Conservation (phyloP, 2,329 filamentous ascomycete species). For the Paraconiothyrium brasiliense region DNA sequence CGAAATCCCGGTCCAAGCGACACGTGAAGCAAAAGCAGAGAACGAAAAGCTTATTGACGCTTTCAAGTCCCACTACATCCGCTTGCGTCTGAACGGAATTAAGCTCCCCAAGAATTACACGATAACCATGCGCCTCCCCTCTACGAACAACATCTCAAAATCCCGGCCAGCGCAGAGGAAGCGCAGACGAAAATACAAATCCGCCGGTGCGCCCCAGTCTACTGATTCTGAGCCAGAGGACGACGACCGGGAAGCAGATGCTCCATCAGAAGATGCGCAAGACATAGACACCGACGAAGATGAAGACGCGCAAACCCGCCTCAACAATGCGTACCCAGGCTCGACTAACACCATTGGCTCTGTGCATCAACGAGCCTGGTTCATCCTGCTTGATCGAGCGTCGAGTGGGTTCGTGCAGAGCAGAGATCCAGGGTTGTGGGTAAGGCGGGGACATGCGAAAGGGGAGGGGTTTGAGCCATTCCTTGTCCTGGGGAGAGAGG, state of each 20-base stretch:
- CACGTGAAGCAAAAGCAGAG: constrained; percentile 25
- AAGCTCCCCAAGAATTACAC: constrained; percentile 52
- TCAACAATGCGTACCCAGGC: constrained; percentile 72
- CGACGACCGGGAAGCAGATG: neutral
- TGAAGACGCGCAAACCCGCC: constrained; percentile 56
- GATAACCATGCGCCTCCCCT: constrained; percentile 51
- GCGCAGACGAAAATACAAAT: constrained; percentile 6
- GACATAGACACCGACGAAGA: constrained; percentile 55
- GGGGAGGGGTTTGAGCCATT: constrained; percentile 65
- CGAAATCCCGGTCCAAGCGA: neutral
- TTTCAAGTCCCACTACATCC: constrained; percentile 52
- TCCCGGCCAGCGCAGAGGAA: constrained; percentile 25
- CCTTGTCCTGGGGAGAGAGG: constrained; percentile 67
- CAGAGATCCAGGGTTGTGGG: constrained; percentile 23
- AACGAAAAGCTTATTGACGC: constrained; percentile 50
- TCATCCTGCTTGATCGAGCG: constrained; percentile 67
- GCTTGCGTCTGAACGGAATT: constrained; percentile 53
- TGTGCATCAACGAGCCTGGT: constrained; percentile 74
- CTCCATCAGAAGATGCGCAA: constrained; percentile 28
- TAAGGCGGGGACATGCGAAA: constrained; percentile 20
- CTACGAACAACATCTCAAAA: constrained; percentile 42
- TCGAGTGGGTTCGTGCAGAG: constrained; percentile 65
- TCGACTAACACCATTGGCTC: constrained; percentile 72
- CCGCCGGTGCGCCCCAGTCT: neutral
- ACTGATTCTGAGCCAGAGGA: constrained; percentile 22